Evolutionary conservation across 495 filamentous ascomycete genomes (phyloP), one percentile per base, ranked within the genome.

Genomic region (Penicillium steckii): DNA sequence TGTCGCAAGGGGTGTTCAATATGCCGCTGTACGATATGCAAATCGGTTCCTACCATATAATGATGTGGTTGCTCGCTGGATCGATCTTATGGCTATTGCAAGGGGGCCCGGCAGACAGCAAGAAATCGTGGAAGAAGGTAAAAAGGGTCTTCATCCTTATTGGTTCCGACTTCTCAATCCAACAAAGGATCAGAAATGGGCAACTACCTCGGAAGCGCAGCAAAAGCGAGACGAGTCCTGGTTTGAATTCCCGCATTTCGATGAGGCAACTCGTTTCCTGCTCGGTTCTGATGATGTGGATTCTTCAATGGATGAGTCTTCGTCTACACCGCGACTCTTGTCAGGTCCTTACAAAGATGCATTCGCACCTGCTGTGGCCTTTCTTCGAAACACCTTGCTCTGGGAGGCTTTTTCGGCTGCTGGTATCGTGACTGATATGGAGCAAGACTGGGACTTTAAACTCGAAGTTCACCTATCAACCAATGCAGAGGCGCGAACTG

Each of bases 101-200:
- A 77, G 77, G 17, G 79, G 79, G 1, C 61, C 68, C 8, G 70
- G 74, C 4, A 85, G 90, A 60, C 80, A 87, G 42, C 86, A 85
- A 33, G 93, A 97, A 61, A 83, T 96, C 0, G 67, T 89, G 0
- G 94, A 97, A 65, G 93, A 98, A 70, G 94, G 89, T 2, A 87
- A 82, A 50, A 91, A 92, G 65, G 94, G 94, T 2, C 79, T 95
- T 2, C 86, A 88, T 69, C 88, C 88, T 9, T 88, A 90, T 60
- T 90, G 88, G 84, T 87, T 87, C 65, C 74, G 74, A 42, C 79
- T 90, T 49, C 62, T 85, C 22, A 88, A 87, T 56, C 77, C 80
- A 45, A 60, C 56, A 6, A 66, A 72, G 26, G 62, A 69, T 29
- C 55, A 60, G 27, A 64, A 68, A 53, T 59, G 59, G 57, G 21